A percentile compares a stretch with the other conserved stretches of the same genome.
phyloP scores from a whole-genome alignment of 257 asterid genomes.

The Solanum dulcamara region DNA sequence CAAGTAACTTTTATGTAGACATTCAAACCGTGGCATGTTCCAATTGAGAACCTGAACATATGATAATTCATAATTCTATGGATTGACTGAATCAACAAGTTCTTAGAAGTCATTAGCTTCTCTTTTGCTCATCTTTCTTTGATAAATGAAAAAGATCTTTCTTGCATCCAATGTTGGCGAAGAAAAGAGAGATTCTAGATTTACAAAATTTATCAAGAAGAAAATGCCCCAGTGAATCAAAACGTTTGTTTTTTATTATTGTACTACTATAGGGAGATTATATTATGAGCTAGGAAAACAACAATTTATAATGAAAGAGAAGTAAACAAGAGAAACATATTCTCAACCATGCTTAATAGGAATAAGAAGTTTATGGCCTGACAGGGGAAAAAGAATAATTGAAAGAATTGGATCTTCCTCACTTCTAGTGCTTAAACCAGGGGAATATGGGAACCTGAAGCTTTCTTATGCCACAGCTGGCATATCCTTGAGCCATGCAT shows the following conservation, averaged over 20 bases:
- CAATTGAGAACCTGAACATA: too few relatives aligned
- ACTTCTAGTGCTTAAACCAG: not conserved
- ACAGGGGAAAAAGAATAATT: not conserved
- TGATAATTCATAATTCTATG: too few relatives aligned
- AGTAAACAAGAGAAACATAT: not conserved
- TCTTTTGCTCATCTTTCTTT: not conserved
- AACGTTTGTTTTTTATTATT: not conserved
- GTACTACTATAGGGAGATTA: not conserved
- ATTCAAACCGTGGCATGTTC: too few relatives aligned
- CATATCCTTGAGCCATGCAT: conserved; percentile 33
- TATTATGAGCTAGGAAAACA: not conserved
- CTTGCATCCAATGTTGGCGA: not conserved
- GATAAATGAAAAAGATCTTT: not conserved
- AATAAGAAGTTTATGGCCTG: not conserved
- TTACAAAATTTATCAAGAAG: not conserved
- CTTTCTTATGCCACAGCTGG: conserved; percentile 16
- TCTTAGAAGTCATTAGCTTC: not conserved
- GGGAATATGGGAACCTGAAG: not conserved
- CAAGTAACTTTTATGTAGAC: too few relatives aligned
- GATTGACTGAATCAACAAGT: not conserved
- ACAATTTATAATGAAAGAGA: not conserved
- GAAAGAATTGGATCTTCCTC: not conserved
- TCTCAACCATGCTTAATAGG: not conserved
- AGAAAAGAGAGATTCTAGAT: not conserved
- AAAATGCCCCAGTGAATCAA: not conserved